Evolutionary conservation across 495 filamentous ascomycete genomes (phyloP).

Genomic region (Talaromyces stipitatus): DNA sequence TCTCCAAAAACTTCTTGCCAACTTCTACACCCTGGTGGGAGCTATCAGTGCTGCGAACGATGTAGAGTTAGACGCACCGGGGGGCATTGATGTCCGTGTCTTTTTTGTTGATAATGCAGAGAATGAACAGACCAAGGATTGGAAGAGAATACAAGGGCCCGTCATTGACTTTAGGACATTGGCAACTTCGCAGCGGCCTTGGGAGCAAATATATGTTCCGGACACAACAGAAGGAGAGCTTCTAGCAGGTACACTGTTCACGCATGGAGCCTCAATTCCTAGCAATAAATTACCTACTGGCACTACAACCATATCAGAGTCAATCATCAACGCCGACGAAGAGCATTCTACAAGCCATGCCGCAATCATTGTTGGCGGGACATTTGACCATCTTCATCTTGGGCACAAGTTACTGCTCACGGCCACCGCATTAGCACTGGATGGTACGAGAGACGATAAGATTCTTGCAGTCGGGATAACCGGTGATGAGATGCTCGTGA

Average conservation of each 20-base stretch:
- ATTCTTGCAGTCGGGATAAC: constrained; percentile 76
- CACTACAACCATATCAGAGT: constrained; percentile 16
- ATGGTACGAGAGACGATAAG: constrained; percentile 25
- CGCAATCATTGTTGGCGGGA: constrained; percentile 80
- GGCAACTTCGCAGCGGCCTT: constrained; percentile 53
- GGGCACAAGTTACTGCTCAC: constrained; percentile 94
- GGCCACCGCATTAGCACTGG: constrained; percentile 66
- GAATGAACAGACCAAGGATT: constrained; percentile 15
- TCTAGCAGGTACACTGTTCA: constrained; percentile 22
- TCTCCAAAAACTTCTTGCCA: constrained; percentile 64
- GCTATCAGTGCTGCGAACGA: constrained; percentile 53
- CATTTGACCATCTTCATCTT: constrained; percentile 92
- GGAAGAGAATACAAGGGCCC: constrained; percentile 42
- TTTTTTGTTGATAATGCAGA: constrained; percentile 58
- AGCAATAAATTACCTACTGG: constrained; percentile 22
- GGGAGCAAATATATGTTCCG: constrained; percentile 63
- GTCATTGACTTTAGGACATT: constrained; percentile 61
- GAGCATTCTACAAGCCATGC: constrained; percentile 27
- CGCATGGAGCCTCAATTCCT: constrained; percentile 15
- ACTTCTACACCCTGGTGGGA: constrained; percentile 70
- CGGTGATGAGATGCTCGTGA: constrained; percentile 72
- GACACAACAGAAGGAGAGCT: constrained; percentile 49
- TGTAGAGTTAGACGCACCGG: constrained; percentile 56
- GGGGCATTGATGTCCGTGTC: constrained; percentile 71
- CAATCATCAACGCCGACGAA: constrained; percentile 15